Percentiles rank a stretch among this genome's conserved stretches.
Evolutionary conservation across 495 filamentous ascomycete genomes (phyloP).

Genomic region (Aspergillus homomorphus): DNA sequence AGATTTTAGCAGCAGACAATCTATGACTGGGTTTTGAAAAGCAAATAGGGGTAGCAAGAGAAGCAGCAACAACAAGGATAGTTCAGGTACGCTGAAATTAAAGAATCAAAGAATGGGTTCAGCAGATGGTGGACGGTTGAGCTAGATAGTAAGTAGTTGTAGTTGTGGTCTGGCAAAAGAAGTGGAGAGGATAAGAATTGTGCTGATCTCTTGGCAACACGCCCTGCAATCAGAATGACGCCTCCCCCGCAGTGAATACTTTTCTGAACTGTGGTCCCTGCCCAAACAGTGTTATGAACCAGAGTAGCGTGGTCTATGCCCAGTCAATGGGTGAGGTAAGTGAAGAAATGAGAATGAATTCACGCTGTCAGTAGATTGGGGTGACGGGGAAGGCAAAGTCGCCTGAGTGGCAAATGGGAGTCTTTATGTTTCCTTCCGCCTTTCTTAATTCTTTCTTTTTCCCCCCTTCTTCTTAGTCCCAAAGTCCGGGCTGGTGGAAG

Average conservation of each 20-base stretch:
- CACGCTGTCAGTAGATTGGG: too few relatives aligned
- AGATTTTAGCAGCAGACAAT: not conserved
- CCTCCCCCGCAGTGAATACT: not conserved
- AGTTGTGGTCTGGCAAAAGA: too few relatives aligned
- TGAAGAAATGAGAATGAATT: not conserved
- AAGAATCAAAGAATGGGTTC: too few relatives aligned
- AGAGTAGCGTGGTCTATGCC: too few relatives aligned
- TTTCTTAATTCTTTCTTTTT: conserved; percentile 2
- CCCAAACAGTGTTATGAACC: too few relatives aligned
- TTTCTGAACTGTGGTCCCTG: not conserved
- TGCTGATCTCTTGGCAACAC: not conserved
- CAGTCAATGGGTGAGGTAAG: not conserved
- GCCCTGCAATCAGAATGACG: not conserved
- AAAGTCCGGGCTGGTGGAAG: not conserved
- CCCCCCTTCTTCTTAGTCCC: not conserved
- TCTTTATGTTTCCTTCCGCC: not conserved
- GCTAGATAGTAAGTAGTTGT: too few relatives aligned
- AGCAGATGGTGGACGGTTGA: too few relatives aligned
- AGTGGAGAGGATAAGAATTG: not conserved
- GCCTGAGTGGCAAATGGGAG: not conserved
- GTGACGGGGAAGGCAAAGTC: not conserved
- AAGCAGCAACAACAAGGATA: too few relatives aligned
- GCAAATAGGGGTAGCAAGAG: too few relatives aligned
- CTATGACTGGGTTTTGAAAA: too few relatives aligned
- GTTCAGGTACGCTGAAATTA: too few relatives aligned